Evolutionary conservation across 345 rosid genomes (phyloP).

Genomic region (Aegle marmelos): DNA sequence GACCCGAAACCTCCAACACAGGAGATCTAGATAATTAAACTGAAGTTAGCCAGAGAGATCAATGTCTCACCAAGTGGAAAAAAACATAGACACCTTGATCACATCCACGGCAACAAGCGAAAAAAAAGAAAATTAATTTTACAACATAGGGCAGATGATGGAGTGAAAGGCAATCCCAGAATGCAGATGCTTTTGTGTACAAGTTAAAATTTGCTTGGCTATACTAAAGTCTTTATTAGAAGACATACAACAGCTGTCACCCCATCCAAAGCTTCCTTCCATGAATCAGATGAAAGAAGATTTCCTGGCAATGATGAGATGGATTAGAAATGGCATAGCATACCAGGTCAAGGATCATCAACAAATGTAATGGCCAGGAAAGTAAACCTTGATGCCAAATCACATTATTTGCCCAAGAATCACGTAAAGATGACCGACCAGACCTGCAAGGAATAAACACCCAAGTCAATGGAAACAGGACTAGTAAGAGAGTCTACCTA

Average conservation of each 20-base stretch:
- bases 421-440: constrained; percentile 69
- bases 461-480: background rate
- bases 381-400: constrained; percentile 83
- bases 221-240: background rate
- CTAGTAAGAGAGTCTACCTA: background rate
- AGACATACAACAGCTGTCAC: constrained; percentile 81
- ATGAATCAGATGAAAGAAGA: constrained; percentile 76
- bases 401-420: constrained; percentile 74
- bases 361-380: constrained; percentile 4
- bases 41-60: constrained; percentile 20
- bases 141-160: background rate
- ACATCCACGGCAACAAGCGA: background rate
- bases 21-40: constrained; percentile 57
- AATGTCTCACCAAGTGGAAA: constrained; percentile 4
- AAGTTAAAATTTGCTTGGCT: background rate
- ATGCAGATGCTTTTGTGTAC: background rate
- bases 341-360: background rate
- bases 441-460: constrained; percentile 48
- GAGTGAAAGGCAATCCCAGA: background rate
- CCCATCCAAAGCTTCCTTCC: constrained; percentile 79
- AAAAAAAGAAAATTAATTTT: background rate
- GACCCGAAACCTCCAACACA: constrained; percentile 98
- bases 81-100: background rate
- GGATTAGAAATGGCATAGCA: constrained; percentile 6
- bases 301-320: constrained; percentile 47